Conservation (phyloP, 192 early-diverging fungal genomes). For the Coemansia sp. region DNA sequence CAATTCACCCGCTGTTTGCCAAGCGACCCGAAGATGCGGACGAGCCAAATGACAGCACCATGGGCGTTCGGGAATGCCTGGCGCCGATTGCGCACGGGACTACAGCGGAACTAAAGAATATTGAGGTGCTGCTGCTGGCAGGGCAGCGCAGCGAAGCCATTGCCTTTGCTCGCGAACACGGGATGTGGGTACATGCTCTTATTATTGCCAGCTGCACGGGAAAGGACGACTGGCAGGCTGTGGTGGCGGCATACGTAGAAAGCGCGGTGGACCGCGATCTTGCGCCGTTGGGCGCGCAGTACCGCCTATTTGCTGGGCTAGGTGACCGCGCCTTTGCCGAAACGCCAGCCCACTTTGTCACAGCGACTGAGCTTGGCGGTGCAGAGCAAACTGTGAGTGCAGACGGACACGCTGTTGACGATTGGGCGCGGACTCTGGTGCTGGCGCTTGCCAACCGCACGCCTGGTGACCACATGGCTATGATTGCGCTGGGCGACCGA, state of each 20-base stretch:
- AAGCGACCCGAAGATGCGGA: background rate
- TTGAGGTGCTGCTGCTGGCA: constrained; percentile 41
- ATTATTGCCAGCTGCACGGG: constrained; percentile 86
- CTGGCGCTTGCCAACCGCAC: constrained; percentile 87
- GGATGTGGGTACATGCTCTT: constrained; percentile 87
- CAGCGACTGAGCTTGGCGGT: constrained; percentile 27
- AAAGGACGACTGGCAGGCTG: constrained; percentile 78
- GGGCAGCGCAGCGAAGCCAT: constrained; percentile 52
- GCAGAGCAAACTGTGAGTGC: background rate
- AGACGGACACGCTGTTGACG: constrained; percentile 20
- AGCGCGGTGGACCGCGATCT: constrained; percentile 47
- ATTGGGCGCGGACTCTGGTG: constrained; percentile 75
- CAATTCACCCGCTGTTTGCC: constrained; percentile 57
- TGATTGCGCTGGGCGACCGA: constrained; percentile 77
- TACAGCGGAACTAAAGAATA: constrained; percentile 18
- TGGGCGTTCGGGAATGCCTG: background rate
- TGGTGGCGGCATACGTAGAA: constrained; percentile 69
- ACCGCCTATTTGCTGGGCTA: constrained; percentile 67
- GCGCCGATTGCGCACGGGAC: constrained; percentile 23
- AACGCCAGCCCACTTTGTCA: constrained; percentile 23
- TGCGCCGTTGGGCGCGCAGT: constrained; percentile 61
- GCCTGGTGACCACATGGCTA: constrained; percentile 64
- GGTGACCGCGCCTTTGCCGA: constrained; percentile 49
- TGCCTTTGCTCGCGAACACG: constrained; percentile 45
- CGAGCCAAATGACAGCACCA: background rate